Evolutionary conservation across 1,284 basidiomycete genomes (phyloP), one percentile per base, ranked within the genome.

Genomic region (Tetrapyrgos nigripes): DNA sequence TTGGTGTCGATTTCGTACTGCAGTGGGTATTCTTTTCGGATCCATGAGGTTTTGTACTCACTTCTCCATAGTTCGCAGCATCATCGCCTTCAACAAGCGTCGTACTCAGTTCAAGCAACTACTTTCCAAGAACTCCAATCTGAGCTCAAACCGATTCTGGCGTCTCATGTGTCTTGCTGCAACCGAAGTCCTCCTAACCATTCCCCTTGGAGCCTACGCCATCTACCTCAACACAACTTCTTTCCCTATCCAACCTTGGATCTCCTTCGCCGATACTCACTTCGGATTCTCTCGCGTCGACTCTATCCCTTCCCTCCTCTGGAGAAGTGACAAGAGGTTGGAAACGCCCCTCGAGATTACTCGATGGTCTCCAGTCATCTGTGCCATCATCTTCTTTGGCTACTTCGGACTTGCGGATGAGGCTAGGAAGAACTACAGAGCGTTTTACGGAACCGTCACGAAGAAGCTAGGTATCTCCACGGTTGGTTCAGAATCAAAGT

Each of bases 161-260:
- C 87, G 89, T 5, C 77, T 92, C 9, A 85, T 91, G 79, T 73
- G 77, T 8, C 75, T 92, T 9, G 80, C 84, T 3, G 65, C 66
- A 23, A 58, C 76, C 3, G 86, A 88, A 28, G 71, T 84, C 43
- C 11, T 75, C 4, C 75, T 72, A 64, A 83, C 78, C 10, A 67
- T 86, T 3, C 87, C 88, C 0, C 48, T 87, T 19, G 68, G 68
- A 28, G 58, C 73, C n/a, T 83, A 70, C 60, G 58, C 68, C 27
- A 73, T 87, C 52, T 71, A 71, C 56, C 13, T 72, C 57, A 79
- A 82, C 58, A 26, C 57, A 2, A 43, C 59, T 10, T 47, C 59
- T 0, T 61, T 66, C 1, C 57, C 60, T 26, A 64, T 80, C 17
- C 37, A 62, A 9, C 81, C 80, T 1, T 82, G 77, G 75, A 73